These are phyloP conservation scores for Alopecurus myosuroides DNA, from an alignment of 176 grass and related monocot genomes.

Conservation along the genomic window DNA sequence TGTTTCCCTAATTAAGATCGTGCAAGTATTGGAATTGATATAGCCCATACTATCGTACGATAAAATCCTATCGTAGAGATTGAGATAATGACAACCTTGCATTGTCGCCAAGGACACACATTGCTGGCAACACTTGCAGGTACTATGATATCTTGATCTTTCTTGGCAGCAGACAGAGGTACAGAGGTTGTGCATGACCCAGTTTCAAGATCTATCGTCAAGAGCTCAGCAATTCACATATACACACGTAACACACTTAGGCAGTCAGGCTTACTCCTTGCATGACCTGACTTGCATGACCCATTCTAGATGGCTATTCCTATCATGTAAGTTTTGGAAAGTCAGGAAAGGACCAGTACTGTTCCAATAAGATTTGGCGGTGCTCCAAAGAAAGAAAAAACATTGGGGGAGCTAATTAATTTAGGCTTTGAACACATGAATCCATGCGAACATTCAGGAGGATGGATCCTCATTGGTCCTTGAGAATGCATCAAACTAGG, in stretches of 20 bases:
- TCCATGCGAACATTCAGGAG: conserved; percentile 19
- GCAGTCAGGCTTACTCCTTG: background rate
- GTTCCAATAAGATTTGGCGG: background rate
- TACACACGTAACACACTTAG: background rate
- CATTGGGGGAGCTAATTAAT: background rate
- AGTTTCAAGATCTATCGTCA: background rate
- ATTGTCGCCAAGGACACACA: background rate
- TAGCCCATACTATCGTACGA: background rate
- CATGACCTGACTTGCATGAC: background rate
- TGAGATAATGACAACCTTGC: background rate
- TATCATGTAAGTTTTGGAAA: background rate
- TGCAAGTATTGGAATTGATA: background rate
- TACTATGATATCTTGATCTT: background rate
- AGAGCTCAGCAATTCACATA: background rate
- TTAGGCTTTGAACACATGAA: background rate
- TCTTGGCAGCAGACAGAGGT: background rate
- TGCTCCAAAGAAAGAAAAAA: background rate
- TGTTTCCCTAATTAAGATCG: background rate
- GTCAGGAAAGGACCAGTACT: background rate
- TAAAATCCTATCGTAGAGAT: background rate
- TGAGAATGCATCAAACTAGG: conserved; percentile 25
- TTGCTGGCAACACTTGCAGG: background rate
- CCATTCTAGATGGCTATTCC: conserved; percentile 1
- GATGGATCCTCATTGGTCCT: conserved; percentile 25
- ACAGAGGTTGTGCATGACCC: background rate